Evolutionary conservation across 352 stramenopile genomes (phyloP).

Genomic region (Phytophthora podocarpi): DNA sequence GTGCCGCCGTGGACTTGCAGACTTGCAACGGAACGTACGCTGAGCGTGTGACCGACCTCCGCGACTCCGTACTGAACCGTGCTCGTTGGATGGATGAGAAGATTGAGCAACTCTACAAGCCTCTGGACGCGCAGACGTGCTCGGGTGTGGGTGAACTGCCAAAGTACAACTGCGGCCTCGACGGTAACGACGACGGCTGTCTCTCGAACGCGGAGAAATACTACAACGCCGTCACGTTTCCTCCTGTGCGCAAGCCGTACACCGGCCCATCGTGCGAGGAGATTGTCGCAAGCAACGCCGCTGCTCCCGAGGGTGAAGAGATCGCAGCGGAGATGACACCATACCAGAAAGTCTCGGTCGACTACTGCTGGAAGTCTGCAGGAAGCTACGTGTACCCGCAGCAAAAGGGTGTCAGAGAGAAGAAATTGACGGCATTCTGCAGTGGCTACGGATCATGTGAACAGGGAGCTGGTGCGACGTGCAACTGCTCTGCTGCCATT

Average conservation of each 20-base stretch:
- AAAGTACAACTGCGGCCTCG: slow-evolving; percentile 69
- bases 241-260: slow-evolving; percentile 58
- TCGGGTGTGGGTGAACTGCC: slow-evolving; percentile 65
- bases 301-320: slow-evolving; percentile 20
- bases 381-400: slow-evolving; percentile 63
- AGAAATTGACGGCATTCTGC: slow-evolving; percentile 64
- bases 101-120: slow-evolving; percentile 73
- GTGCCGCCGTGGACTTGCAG: slow-evolving; percentile 53
- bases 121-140: slow-evolving; percentile 55
- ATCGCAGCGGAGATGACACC: slow-evolving; percentile 23
- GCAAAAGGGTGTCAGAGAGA: slow-evolving; percentile 66
- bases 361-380: slow-evolving; percentile 75
- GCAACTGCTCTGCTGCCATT: slow-evolving; percentile 54
- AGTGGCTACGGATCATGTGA: slow-evolving; percentile 66
- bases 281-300: slow-evolving; percentile 16
- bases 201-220: slow-evolving; percentile 61
- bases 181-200: slow-evolving; percentile 68
- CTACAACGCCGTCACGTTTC: slow-evolving; percentile 64
- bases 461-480: slow-evolving; percentile 60
- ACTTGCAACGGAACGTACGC: slow-evolving; percentile 69
- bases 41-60: slow-evolving; percentile 52
- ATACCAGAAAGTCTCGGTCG: slow-evolving; percentile 55
- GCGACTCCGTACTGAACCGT: slow-evolving; percentile 49
- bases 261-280: slow-evolving; percentile 41
- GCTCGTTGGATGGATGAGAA: slow-evolving; percentile 77